Percentiles rank a stretch among this genome's conserved stretches.
These are phyloP conservation scores for Colletotrichum sp. DNA, from an alignment of 2,329 filamentous ascomycete genomes.

Conservation along the genomic window DNA sequence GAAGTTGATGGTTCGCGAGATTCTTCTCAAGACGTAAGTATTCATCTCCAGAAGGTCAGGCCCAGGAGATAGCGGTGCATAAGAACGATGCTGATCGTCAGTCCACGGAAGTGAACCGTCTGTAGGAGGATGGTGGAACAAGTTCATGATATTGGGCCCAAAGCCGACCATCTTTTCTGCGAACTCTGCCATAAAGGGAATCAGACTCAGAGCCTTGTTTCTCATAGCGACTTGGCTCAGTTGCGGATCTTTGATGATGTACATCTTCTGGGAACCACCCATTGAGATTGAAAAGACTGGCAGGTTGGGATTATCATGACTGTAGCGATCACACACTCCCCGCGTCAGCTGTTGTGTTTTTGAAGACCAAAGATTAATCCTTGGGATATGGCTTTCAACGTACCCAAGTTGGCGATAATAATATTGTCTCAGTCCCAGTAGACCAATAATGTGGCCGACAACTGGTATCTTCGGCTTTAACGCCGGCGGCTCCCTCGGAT, in stretches of 20 bases:
- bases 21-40: conserved; percentile 33
- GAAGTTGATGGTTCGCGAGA: conserved; percentile 32
- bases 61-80: background rate
- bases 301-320: background rate
- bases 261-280: background rate
- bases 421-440: conserved; percentile 30
- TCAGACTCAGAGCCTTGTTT: conserved; percentile 42
- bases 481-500: conserved; percentile 45
- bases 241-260: background rate
- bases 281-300: background rate
- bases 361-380: background rate
- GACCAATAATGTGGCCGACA: conserved; percentile 50
- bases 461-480: conserved; percentile 45
- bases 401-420: background rate
- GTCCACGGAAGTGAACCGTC: conserved; percentile 31
- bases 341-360: background rate
- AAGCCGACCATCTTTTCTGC: conserved; percentile 41
- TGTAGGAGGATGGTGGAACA: conserved; percentile 37
- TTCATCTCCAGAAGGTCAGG: conserved; percentile 3
- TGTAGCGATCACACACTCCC: background rate
- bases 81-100: background rate
- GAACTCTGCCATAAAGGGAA: conserved; percentile 42
- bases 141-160: conserved; percentile 36
- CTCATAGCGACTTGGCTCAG: background rate
- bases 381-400: background rate